Evolutionary conservation across 768 basidiomycete species (phyloP).

Genomic region (Agrocybe praecox): DNA sequence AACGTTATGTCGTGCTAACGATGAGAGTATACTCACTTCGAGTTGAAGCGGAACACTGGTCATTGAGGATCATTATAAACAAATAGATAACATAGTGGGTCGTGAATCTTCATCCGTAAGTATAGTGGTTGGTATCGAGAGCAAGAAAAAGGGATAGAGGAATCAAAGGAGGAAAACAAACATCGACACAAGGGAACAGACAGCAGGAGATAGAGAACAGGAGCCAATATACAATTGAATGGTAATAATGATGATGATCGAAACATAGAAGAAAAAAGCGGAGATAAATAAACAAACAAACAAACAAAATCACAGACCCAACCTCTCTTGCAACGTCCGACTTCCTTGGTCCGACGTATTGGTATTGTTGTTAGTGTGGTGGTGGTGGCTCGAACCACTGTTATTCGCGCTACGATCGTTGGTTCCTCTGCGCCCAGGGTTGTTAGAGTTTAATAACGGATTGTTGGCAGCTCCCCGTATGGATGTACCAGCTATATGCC

Average conservation of each 20-base stretch:
- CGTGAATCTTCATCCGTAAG: background rate
- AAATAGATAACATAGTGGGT: background rate
- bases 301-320: conserved; percentile 66
- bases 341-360: conserved; percentile 41
- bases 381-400: conserved; percentile 24
- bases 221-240: background rate
- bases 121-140: background rate
- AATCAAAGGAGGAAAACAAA: background rate
- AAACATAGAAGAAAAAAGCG: background rate
- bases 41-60: no score
- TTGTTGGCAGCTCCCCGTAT: conserved; percentile 37
- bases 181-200: background rate
- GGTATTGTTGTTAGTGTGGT: conserved; percentile 40
- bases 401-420: conserved; percentile 23
- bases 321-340: conserved; percentile 85
- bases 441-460: conserved; percentile 22
- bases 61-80: background rate
- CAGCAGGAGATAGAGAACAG: background rate
- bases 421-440: conserved; percentile 32
- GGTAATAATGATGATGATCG: background rate
- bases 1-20: no score
- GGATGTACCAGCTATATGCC: conserved; percentile 36
- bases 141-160: background rate
- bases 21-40: no score
- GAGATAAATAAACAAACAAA: conserved; percentile 4